These are phyloP conservation scores for Camptophora hylomeconis DNA, from an alignment of 2,329 filamentous ascomycete genomes.

Conservation along the genomic window DNA sequence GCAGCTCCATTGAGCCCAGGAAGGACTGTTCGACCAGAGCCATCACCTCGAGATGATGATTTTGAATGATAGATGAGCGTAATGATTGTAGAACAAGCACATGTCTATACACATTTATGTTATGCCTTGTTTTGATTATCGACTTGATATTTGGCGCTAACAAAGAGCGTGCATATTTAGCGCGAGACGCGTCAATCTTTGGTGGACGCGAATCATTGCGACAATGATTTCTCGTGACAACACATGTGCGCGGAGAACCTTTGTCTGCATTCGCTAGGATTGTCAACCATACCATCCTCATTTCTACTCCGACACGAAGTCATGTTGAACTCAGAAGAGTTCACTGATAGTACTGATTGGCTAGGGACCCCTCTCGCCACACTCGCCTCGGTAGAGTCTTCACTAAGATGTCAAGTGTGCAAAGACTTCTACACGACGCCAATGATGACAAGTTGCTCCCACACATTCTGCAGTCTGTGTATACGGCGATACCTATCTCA, in stretches of 20 bases:
- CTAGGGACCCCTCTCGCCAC: slow-evolving; percentile 31
- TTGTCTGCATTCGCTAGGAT: slow-evolving; percentile 1
- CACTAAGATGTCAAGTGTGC: slow-evolving; percentile 89
- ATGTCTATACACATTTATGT: background rate
- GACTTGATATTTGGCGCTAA: background rate
- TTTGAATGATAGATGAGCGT: slow-evolving; percentile 28
- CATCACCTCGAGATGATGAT: slow-evolving; percentile 27
- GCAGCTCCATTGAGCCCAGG: slow-evolving; percentile 34
- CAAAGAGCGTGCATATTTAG: background rate
- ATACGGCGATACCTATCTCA: slow-evolving; percentile 73
- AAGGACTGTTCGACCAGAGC: slow-evolving; percentile 20
- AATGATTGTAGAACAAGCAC: background rate
- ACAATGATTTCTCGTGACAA: background rate
- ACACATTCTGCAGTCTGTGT: slow-evolving; percentile 94
- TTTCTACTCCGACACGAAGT: background rate
- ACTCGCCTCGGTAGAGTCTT: slow-evolving; percentile 53
- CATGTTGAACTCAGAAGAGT: slow-evolving; percentile 11
- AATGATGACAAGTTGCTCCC: slow-evolving; percentile 86
- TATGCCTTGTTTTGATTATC: background rate
- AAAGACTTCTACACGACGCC: slow-evolving; percentile 94
- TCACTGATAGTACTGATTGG: slow-evolving; percentile 35
- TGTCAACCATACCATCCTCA: slow-evolving; percentile 1
- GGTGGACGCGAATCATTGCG: background rate
- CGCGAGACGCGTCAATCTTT: background rate
- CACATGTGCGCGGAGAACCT: background rate